Evolutionary conservation across 768 basidiomycete species (phyloP), one percentile per base, ranked within the genome.

Genomic region (Udeniomyces megalosporus): DNA sequence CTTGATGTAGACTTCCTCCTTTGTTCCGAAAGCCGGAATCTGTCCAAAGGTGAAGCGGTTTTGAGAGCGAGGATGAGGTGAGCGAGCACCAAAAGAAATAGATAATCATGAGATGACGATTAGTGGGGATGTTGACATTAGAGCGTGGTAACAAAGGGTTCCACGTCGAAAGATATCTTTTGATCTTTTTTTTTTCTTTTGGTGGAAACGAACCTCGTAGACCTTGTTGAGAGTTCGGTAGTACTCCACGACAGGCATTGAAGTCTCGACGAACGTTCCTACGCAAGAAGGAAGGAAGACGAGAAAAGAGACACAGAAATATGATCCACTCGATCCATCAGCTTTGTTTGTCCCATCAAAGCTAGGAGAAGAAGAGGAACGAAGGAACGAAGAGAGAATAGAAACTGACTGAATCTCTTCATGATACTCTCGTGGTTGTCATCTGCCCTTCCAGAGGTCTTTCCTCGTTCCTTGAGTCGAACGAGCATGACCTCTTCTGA

Each of bases 391-490:
- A 24, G 31, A 14, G 53, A 32, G 53, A n/a, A 29, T 17, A 14
- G 20, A 22, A 14, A 78, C 84, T 22, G 71, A 86, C 91, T 77
- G 77, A 97, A 96, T n/a, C 95, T 86, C 75, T 97, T 99, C 76
- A 81, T 85, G 75, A 99, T 93, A 72, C 84, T 89, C 73, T 93
- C 89, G 14, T 77, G 77, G 71, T 99, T 99, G 72, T 99, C 95
- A 69, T 99, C 95, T 69, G 90, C 92, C 15, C 95, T 79, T 17
- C 95, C 93, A 60, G 86, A 88, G 0, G 92, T 97, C 78, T 96
- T 85, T 28, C 84, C 85, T 26, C 95, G 83, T 73, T 91, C 85
- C 56, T 92, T 78, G 62, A 99, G 78, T 58, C 95, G 86, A 66
- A 78, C 74, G 31, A 85, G 79, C 84, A 97, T 88, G 66, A 90